phyloP scores from a whole-genome alignment of 352 stramenopile species.

The Chrysophaeum taylorii region DNA sequence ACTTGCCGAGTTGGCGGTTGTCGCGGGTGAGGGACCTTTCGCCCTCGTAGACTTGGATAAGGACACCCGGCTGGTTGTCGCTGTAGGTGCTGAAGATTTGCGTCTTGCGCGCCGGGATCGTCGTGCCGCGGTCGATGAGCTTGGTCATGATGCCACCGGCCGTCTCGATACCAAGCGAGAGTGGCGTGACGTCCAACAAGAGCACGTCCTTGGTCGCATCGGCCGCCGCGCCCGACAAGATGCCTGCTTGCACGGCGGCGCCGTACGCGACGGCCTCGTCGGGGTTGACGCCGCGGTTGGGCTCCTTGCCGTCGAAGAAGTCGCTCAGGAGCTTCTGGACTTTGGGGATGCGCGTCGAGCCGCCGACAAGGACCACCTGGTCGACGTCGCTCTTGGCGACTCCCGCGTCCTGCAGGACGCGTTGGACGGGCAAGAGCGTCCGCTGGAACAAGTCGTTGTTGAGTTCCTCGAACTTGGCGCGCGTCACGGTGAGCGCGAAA shows the following conservation, averaged over 20 bases:
- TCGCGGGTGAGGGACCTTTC: constrained; percentile 93
- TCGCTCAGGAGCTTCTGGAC: constrained; percentile 86
- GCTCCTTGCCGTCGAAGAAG: constrained; percentile 91
- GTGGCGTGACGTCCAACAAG: constrained; percentile 90
- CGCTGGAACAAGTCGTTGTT: constrained; percentile 81
- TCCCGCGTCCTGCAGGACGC: constrained; percentile 61
- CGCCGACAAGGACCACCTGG: constrained; percentile 93
- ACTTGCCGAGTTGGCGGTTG: constrained; percentile 94
- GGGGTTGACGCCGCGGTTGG: constrained; percentile 89
- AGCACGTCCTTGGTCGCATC: constrained; percentile 98
- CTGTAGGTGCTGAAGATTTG: constrained; percentile 92
- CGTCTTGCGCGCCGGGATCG: constrained; percentile 95
- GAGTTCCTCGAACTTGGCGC: constrained; percentile 86
- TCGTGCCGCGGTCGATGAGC: constrained; percentile 94
- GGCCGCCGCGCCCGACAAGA: constrained; percentile 88
- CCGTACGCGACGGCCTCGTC: constrained; percentile 97
- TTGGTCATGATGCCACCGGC: constrained; percentile 93
- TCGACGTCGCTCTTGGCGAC: constrained; percentile 85
- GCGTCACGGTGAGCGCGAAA: constrained; percentile 81
- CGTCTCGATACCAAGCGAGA: constrained; percentile 97
- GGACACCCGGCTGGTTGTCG: constrained; percentile 91
- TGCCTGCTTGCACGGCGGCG: constrained; percentile 87
- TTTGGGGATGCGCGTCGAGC: constrained; percentile 97
- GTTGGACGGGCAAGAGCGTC: constrained; percentile 79
- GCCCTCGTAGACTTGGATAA: constrained; percentile 95